Evolutionary conservation across 257 asterid species (phyloP).

Genomic region (Rhazya stricta): DNA sequence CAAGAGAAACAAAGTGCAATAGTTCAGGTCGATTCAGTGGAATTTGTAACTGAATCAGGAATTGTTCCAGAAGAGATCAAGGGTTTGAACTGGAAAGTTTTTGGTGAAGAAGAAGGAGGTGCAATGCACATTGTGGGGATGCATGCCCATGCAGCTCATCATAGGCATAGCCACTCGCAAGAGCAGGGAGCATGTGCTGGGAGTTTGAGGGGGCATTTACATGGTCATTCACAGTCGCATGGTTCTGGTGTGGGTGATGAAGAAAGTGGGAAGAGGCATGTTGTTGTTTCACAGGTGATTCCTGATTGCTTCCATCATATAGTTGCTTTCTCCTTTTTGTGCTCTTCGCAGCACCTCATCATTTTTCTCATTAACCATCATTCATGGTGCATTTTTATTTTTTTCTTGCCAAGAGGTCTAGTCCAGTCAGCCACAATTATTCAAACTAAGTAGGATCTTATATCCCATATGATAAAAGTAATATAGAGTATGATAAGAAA

Average conservation of each 20-base stretch:
- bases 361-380: not conserved
- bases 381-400: not conserved
- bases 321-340: not conserved
- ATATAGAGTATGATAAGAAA: not conserved
- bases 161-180: slow-evolving; percentile 67
- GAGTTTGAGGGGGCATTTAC: slow-evolving; percentile 31
- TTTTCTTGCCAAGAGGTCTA: not conserved
- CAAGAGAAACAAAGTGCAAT: slow-evolving; percentile 49
- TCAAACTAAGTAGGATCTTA: not conserved
- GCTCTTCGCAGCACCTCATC: not conserved
- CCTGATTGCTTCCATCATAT: not conserved
- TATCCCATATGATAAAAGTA: not conserved
- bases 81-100: slow-evolving; percentile 35
- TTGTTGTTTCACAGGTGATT: slow-evolving; percentile 83
- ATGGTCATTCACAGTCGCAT: slow-evolving; percentile 56
- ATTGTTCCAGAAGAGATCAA: slow-evolving; percentile 45
- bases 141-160: slow-evolving; percentile 89
- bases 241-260: slow-evolving; percentile 47
- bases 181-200: slow-evolving; percentile 52
- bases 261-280: slow-evolving; percentile 57
- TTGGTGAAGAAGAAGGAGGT: slow-evolving; percentile 87
- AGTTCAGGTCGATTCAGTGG: slow-evolving; percentile 34
- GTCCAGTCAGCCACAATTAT: not conserved
- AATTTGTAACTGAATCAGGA: slow-evolving; percentile 45
- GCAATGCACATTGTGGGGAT: slow-evolving; percentile 88